Base-by-base conservation (phyloP, 2,329 filamentous ascomycete species). In the Lachnellula suecica region DNA sequence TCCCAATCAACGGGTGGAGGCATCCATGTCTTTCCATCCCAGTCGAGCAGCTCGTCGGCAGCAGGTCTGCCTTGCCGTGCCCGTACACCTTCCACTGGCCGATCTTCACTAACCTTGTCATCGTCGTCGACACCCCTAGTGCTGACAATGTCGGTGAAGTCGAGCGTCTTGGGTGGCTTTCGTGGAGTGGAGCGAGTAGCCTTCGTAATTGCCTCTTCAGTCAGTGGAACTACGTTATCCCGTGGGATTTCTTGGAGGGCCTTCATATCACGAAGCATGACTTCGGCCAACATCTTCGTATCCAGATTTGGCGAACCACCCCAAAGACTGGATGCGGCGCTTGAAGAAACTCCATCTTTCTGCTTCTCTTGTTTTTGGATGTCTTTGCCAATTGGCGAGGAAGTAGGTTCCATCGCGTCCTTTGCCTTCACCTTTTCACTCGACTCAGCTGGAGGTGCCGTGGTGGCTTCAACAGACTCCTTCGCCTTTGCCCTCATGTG, bases 1-100 rank as follows among this genome's bases (percentile, higher is more conserved):
- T 65, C 63, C 59, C 63, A 65, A 27, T 63, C 58, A 47, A 38
- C 37, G 38, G 62, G 59, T 22, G 52, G 54, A 35, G 60, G 59
- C 37, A 49, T 27, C 56, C 59, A 59, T 4, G 29, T 43, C 5
- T 24, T 47, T 7, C 56, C 57, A 49, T 64, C 59, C 59, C 58
- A 66, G 44, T 66, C 63, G 22, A 54, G 23, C 19, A 64, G 45
- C 20, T 57, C 47, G 22, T 59, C 34, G 1, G 29, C 44, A 15
- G 57, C 43, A 43, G 59, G 50, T 27, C 46, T 47, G 10, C 63
- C 62, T 52, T 60, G 57, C 17, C 23, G 56, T 17, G 56, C 57
- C 17, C 63, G 56, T 25, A 66, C 48, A 23, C 46, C 51, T 29
- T 56, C 56, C 23, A 41, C 50, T 41, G 47, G 53, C n/a, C 34